Evolutionary conservation across 768 basidiomycete species (phyloP), one percentile per base, ranked within the genome.

Genomic region (Dendrothele bispora): DNA sequence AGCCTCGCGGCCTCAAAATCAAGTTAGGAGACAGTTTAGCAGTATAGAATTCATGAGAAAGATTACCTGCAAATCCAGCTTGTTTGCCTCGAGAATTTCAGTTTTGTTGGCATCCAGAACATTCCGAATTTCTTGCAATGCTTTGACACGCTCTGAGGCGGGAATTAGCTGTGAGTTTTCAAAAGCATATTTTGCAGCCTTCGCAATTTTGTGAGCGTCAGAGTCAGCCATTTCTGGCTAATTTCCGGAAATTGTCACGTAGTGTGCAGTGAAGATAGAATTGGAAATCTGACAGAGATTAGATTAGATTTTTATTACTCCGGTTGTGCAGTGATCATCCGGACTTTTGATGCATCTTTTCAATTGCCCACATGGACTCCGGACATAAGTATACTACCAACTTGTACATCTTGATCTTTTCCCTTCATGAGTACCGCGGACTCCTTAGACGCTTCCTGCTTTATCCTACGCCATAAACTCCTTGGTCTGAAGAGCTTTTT

Each of bases 161-260:
- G 82, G 69, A 45, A 95, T 71, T 18, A 95, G 77, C 62, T 97
- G 95, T 4, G 94, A 93, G 17, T 77, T 76, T 57, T 94, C 86
- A 61, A 95, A 99, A 0, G 95, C 91, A 7, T 67, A 61, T 62
- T 92, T 91, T 20, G 94, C 92, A 2, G 79, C 74, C 60, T 73
- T 78, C 12, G 95, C 97, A 48, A 98, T 86, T 14, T 63, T 67
- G 62, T 75, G 70, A n/a, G 74, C 78, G 38, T 56, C 61, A 24
- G 57, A 56, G 11, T 22, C 21, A 39, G 46, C 15, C 46, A 47
- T 47, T 28, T 46, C 27, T 46, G 21, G 26, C 24, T 46, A 30
- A 32, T 10, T 32, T 10, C 10, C 10, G 30, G 10, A 32, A n/a
- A 32, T 32, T 32, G 30, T n/a, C n/a, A n/a, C n/a, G n/a, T n/a